Evolutionary conservation across 495 filamentous ascomycete genomes (phyloP).

Genomic region (Penicillium tannophilum): DNA sequence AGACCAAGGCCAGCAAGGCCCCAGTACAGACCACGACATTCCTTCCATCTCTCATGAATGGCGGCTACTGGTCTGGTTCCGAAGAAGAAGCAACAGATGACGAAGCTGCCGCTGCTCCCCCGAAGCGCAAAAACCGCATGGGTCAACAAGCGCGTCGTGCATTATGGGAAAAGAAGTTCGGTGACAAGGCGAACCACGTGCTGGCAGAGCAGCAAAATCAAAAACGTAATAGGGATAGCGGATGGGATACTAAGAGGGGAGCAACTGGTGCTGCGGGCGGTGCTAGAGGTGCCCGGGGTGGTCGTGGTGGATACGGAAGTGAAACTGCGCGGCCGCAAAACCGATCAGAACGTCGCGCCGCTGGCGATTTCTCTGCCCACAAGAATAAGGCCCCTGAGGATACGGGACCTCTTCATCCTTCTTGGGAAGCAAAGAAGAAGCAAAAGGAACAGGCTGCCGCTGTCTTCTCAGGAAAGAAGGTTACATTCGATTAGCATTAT

Average conservation of each 20-base stretch:
- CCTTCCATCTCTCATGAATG: slow-evolving; percentile 81
- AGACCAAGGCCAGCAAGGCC: slow-evolving; percentile 43
- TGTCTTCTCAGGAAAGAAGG: slow-evolving; percentile 83
- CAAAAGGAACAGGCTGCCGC: slow-evolving; percentile 70
- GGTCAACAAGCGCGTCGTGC: slow-evolving; percentile 85
- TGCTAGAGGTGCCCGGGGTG: slow-evolving; percentile 21
- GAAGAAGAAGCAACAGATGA: slow-evolving; percentile 57
- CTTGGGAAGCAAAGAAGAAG: slow-evolving; percentile 87
- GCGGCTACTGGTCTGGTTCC: slow-evolving; percentile 90
- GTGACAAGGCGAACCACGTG: slow-evolving; percentile 73
- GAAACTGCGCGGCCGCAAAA: slow-evolving; percentile 13
- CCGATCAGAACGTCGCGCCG: slow-evolving; percentile 12
- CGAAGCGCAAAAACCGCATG: slow-evolving; percentile 74
- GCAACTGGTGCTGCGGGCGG: slow-evolving; percentile 33
- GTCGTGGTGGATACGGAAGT: slow-evolving; percentile 10
- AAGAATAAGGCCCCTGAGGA: slow-evolving; percentile 49
- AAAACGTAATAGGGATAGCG: slow-evolving; percentile 40
- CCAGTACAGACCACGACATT: slow-evolving; percentile 68
- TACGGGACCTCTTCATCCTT: slow-evolving; percentile 80
- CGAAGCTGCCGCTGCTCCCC: slow-evolving; percentile 35
- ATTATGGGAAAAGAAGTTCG: slow-evolving; percentile 92
- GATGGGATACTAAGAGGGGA: slow-evolving; percentile 51
- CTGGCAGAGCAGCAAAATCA: slow-evolving; percentile 37
- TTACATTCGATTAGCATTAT: slow-evolving; percentile 73
- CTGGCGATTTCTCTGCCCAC: slow-evolving; percentile 5